Conservation (phyloP, 495 filamentous ascomycete genomes). For the Daldinia bambusicola region DNA sequence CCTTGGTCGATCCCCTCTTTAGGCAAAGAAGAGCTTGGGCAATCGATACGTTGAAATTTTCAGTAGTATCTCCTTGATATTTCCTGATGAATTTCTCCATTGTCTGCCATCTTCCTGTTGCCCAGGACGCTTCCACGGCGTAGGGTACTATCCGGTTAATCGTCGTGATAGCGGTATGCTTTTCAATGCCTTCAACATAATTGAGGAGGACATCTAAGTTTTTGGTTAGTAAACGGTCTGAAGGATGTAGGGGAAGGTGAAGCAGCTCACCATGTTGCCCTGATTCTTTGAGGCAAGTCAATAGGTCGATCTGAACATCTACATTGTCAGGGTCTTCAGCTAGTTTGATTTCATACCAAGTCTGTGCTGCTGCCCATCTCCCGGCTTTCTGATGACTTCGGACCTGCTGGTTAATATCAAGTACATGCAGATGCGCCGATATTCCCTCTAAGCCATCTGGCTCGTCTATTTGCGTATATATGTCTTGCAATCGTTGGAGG, state of each 20-base stretch:
- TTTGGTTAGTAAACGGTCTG: slow-evolving; percentile 35
- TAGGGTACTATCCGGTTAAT: slow-evolving; percentile 75
- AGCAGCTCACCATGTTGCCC: slow-evolving; percentile 80
- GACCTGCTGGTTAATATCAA: slow-evolving; percentile 91
- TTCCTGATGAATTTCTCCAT: slow-evolving; percentile 72
- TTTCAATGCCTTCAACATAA: slow-evolving; percentile 79
- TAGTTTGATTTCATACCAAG: slow-evolving; percentile 93
- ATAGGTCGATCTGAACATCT: slow-evolving; percentile 81
- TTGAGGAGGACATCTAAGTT: slow-evolving; percentile 79
- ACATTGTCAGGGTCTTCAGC: slow-evolving; percentile 79
- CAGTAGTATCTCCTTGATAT: slow-evolving; percentile 62
- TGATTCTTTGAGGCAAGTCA: slow-evolving; percentile 90
- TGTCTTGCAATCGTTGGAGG: slow-evolving; percentile 83
- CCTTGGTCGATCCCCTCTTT: slow-evolving; percentile 60
- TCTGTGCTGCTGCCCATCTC: slow-evolving; percentile 97
- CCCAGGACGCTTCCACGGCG: slow-evolving; percentile 91
- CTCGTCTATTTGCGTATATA: slow-evolving; percentile 97
- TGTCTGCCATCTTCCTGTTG: slow-evolving; percentile 80
- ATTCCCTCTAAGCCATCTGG: slow-evolving; percentile 97
- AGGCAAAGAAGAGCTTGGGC: slow-evolving; percentile 76
- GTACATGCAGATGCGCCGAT: slow-evolving; percentile 79
- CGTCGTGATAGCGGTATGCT: slow-evolving; percentile 57
- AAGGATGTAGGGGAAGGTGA: neutral
- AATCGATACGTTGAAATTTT: slow-evolving; percentile 85
- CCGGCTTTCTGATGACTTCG: slow-evolving; percentile 91